Percentiles rank a stretch among this genome's conserved stretches.
Evolutionary conservation across 768 basidiomycete genomes (phyloP).

Genomic region (Fomitopsis serialis): DNA sequence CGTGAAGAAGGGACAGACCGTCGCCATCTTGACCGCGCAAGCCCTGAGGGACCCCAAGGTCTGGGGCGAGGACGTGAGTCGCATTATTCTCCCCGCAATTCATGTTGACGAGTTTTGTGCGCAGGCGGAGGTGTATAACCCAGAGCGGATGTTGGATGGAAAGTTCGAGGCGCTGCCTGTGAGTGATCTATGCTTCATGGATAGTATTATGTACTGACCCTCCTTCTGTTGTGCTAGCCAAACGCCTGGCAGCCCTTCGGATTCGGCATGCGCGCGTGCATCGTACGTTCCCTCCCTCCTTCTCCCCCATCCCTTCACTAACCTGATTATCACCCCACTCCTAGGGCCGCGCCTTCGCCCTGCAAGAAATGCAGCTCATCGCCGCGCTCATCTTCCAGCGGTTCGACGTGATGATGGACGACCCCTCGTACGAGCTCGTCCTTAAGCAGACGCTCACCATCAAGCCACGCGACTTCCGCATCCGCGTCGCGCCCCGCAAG

Average conservation of each 20-base stretch:
- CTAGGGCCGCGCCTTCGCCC: conserved; percentile 39
- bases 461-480: conserved; percentile 38
- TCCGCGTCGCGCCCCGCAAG: conserved; percentile 33
- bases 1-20: conserved; percentile 25
- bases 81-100: not conserved
- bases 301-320: not conserved
- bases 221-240: conserved; percentile 28
- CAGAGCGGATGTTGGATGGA: conserved; percentile 46
- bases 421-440: conserved; percentile 38
- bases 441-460: conserved; percentile 42
- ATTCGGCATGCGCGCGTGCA: conserved; percentile 21
- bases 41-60: conserved; percentile 38
- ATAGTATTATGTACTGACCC: not conserved
- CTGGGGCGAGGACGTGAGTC: conserved; percentile 45
- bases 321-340: not conserved
- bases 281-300: conserved; percentile 10
- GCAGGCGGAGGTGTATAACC: conserved; percentile 35
- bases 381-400: conserved; percentile 38
- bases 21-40: conserved; percentile 24
- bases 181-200: conserved; percentile 4
- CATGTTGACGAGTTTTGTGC: not conserved
- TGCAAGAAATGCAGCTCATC: conserved; percentile 41
- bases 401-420: conserved; percentile 39
- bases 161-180: conserved; percentile 42
- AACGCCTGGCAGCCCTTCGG: conserved; percentile 40